Conservation (phyloP, 1,139 yeast genomes). For the Debaryomyces coudertii region DNA sequence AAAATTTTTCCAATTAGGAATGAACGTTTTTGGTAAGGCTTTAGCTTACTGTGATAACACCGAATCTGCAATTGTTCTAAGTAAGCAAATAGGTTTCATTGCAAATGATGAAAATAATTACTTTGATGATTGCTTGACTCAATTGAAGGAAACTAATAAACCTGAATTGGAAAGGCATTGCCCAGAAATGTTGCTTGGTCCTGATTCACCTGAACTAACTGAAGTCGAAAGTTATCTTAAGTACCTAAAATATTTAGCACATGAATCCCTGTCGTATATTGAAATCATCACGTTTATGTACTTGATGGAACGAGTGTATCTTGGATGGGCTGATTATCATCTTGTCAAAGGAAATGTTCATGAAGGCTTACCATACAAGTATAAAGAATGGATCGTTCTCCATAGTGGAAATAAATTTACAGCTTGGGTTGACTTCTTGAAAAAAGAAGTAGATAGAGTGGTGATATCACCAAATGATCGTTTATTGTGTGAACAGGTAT, state of each 20-base stretch:
- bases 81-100: slow-evolving; percentile 56
- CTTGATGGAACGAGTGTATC: slow-evolving; percentile 54
- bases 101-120: slow-evolving; percentile 53
- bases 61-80: slow-evolving; percentile 38
- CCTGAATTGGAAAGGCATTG: slow-evolving; percentile 22
- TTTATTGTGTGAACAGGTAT: slow-evolving; percentile 32
- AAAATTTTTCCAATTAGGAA: slow-evolving; percentile 47
- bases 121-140: slow-evolving; percentile 37
- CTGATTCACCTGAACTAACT: slow-evolving; percentile 23
- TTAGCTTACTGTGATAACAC: slow-evolving; percentile 47
- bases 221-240: slow-evolving; percentile 44
- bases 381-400: slow-evolving; percentile 54
- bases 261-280: slow-evolving; percentile 36
- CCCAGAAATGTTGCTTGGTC: slow-evolving; percentile 21
- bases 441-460: slow-evolving; percentile 46
- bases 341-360: slow-evolving; percentile 23
- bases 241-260: slow-evolving; percentile 33
- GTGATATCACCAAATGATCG: slow-evolving; percentile 18
- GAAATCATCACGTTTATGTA: slow-evolving; percentile 49
- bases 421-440: slow-evolving; percentile 50
- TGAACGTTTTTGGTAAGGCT: slow-evolving; percentile 48
- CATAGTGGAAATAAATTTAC: slow-evolving; percentile 52
- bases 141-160: slow-evolving; percentile 22
- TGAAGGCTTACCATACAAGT: slow-evolving; percentile 41
- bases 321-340: slow-evolving; percentile 52